Evolutionary conservation across 495 filamentous ascomycete genomes (phyloP).

Genomic region (Hyphodiscus hymeniophilus): DNA sequence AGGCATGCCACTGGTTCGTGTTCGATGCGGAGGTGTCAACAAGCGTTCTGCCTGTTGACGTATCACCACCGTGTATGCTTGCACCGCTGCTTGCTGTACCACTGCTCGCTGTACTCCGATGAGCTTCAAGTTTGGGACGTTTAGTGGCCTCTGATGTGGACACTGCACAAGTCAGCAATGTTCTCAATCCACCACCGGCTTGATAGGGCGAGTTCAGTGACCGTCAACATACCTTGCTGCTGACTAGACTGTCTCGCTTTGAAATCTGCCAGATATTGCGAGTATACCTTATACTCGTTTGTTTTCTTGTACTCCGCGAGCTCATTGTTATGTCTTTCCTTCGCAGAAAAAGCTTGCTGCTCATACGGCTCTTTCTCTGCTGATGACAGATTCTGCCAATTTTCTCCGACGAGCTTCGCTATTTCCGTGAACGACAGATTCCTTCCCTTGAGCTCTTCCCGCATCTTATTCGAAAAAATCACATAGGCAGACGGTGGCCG

Average conservation of each 20-base stretch:
- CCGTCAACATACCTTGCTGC: conserved; percentile 26
- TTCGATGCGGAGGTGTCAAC: conserved; percentile 8
- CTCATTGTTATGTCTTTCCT: conserved; percentile 61
- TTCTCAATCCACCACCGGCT: background rate
- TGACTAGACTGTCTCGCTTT: conserved; percentile 52
- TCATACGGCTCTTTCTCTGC: conserved; percentile 64
- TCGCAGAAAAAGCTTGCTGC: conserved; percentile 54
- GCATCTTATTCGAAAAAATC: conserved; percentile 73
- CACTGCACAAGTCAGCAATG: conserved; percentile 8
- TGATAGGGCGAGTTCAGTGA: background rate
- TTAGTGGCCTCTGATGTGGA: conserved; percentile 17
- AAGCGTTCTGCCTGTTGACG: conserved; percentile 4
- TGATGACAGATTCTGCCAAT: conserved; percentile 62
- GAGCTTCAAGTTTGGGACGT: conserved; percentile 22
- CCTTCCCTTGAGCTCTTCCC: conserved; percentile 63
- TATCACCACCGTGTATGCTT: conserved; percentile 12
- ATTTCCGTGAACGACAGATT: conserved; percentile 74
- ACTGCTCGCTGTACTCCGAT: conserved; percentile 15
- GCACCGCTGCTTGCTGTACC: conserved; percentile 14
- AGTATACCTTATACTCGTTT: conserved; percentile 47
- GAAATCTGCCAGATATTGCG: conserved; percentile 63
- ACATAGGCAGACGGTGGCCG: conserved; percentile 74
- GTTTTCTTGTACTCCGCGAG: conserved; percentile 70
- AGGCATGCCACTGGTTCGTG: conserved; percentile 9
- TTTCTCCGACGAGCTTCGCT: conserved; percentile 70